Conservation (phyloP, 768 basidiomycete species). For the Exidia glandulosa region DNA sequence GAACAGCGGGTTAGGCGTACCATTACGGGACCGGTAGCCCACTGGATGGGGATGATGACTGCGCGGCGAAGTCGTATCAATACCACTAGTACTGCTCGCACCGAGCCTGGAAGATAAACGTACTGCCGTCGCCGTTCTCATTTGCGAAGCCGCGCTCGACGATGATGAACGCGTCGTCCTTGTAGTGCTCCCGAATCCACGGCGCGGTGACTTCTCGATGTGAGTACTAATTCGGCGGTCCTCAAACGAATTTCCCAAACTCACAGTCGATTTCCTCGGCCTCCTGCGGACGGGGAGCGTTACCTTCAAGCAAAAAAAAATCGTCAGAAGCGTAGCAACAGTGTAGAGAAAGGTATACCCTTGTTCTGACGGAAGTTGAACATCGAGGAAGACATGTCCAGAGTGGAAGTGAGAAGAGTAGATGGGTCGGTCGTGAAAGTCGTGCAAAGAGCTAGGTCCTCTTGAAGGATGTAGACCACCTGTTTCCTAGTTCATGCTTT, state of each 20-base stretch:
- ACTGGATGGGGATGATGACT: background rate
- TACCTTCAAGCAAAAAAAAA: too few species aligned
- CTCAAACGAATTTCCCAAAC: background rate
- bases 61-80: too few species aligned
- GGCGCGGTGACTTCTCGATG: background rate
- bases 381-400: too few species aligned
- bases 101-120: background rate
- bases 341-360: too few species aligned
- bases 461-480: too few species aligned
- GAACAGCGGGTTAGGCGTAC: background rate
- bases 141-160: background rate
- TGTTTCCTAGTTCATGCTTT: too few species aligned
- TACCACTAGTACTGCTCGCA: too few species aligned
- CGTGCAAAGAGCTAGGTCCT: too few species aligned
- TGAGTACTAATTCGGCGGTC: background rate
- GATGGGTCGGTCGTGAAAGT: too few species aligned
- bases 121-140: slow-evolving; percentile 1
- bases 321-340: too few species aligned
- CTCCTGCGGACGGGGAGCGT: background rate
- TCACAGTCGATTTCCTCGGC: background rate
- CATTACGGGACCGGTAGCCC: background rate
- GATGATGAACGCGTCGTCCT: background rate
- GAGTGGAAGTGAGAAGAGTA: too few species aligned
- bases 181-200: background rate
- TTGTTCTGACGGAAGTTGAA: too few species aligned